These are phyloP conservation scores for Didymella glomerata DNA, from an alignment of 2,329 filamentous ascomycete genomes.

Conservation along the genomic window DNA sequence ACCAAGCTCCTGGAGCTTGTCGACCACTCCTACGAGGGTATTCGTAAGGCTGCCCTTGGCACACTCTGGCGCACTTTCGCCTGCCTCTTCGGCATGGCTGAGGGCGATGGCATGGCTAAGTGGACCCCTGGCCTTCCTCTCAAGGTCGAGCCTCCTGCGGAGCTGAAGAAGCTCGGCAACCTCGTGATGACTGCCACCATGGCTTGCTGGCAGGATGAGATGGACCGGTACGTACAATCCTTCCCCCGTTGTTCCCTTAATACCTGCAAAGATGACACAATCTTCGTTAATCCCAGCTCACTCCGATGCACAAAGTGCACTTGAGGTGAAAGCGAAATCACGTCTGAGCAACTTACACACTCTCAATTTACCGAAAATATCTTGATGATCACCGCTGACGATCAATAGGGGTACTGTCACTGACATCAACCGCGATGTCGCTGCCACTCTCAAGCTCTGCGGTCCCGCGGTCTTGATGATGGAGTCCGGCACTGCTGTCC, in stretches of 20 bases:
- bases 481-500: slow-evolving; percentile 69
- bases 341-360: slow-evolving; percentile 60
- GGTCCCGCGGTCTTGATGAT: slow-evolving; percentile 85
- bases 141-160: slow-evolving; percentile 77
- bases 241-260: slow-evolving; percentile 2
- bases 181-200: slow-evolving; percentile 86
- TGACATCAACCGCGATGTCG: slow-evolving; percentile 93
- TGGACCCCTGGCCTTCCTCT: slow-evolving; percentile 90
- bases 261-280: slow-evolving; percentile 73
- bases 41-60: slow-evolving; percentile 88
- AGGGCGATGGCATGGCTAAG: slow-evolving; percentile 78
- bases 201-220: slow-evolving; percentile 86
- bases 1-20: slow-evolving; percentile 80
- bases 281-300: slow-evolving; percentile 99
- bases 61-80: slow-evolving; percentile 95
- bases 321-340: slow-evolving; percentile 87
- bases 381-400: slow-evolving; percentile 31
- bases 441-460: slow-evolving; percentile 87
- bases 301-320: slow-evolving; percentile 86
- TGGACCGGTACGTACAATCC: slow-evolving; percentile 79
- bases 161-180: slow-evolving; percentile 84
- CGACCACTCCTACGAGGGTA: slow-evolving; percentile 91
- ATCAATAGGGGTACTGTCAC: slow-evolving; percentile 78
- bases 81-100: slow-evolving; percentile 86
- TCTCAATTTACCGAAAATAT: slow-evolving; percentile 20